Conservation (phyloP, 2,329 filamentous ascomycete genomes). For the Penicillium nordicum region DNA sequence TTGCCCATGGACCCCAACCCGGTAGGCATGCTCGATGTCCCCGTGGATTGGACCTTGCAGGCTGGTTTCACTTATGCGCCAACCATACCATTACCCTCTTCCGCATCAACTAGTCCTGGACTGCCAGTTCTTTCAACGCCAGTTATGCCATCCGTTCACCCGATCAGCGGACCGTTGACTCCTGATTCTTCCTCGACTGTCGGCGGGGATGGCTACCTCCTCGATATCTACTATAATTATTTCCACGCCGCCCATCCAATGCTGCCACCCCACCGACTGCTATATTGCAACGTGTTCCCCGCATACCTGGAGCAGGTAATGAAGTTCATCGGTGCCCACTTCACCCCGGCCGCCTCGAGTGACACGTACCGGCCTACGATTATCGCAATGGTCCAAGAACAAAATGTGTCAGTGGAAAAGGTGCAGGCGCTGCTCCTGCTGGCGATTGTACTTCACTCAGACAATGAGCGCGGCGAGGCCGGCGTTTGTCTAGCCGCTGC, state of each 20-base stretch:
- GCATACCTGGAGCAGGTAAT: constrained; percentile 53
- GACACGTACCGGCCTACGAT: constrained; percentile 43
- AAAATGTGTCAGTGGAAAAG: constrained; percentile 55
- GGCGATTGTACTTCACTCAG: constrained; percentile 73
- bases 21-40: constrained; percentile 35
- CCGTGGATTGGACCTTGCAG: constrained; percentile 38
- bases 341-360: constrained; percentile 45
- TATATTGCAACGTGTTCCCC: constrained; percentile 40
- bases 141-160: constrained; percentile 17
- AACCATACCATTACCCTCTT: constrained; percentile 23
- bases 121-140: constrained; percentile 19
- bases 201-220: constrained; percentile 40
- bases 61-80: constrained; percentile 31
- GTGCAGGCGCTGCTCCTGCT: constrained; percentile 77
- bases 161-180: constrained; percentile 30
- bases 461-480: constrained; percentile 67
- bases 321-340: constrained; percentile 56
- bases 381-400: constrained; percentile 30
- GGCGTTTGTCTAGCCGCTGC: constrained; percentile 64
- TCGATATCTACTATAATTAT: constrained; percentile 55
- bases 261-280: constrained; percentile 48
- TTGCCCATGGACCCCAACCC: constrained; percentile 49
- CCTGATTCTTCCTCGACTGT: constrained; percentile 36
- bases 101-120: constrained; percentile 25
- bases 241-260: constrained; percentile 58